phyloP scores from a whole-genome alignment of 225 moss, liverwort and hornwort genomes.

The Polytrichum commune region DNA sequence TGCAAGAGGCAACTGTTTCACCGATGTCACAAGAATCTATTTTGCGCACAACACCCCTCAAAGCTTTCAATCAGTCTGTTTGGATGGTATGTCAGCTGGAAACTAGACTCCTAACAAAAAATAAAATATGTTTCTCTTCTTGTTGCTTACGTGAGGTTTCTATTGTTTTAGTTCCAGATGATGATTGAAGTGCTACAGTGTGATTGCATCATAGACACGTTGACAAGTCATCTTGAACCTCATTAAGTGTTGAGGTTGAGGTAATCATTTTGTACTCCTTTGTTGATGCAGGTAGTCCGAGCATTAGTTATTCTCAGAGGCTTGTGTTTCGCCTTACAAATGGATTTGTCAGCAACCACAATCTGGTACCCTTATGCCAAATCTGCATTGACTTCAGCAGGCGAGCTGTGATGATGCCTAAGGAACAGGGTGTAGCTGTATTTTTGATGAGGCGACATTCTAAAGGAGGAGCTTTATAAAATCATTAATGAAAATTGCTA shows the following conservation, averaged over 20 bases:
- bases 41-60: conserved; percentile 77
- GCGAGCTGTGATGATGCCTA: conserved; percentile 19
- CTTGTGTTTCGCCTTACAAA: conserved; percentile 78
- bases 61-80: conserved; percentile 85
- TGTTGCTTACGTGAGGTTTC: not conserved
- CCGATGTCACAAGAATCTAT: conserved; percentile 95
- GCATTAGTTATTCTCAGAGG: conserved; percentile 92
- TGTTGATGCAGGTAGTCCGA: conserved; percentile 70
- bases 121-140: too few species aligned
- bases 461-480: too few species aligned
- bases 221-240: not conserved
- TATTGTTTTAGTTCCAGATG: not conserved
- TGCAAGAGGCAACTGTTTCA: conserved; percentile 93
- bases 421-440: too few species aligned
- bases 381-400: conserved; percentile 35
- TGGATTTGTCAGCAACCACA: conserved; percentile 82
- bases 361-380: conserved; percentile 83
- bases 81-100: conserved; percentile 71
- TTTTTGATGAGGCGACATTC: too few species aligned
- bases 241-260: too few species aligned
- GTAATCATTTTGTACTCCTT: too few species aligned
- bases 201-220: too few species aligned
- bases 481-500: too few species aligned
- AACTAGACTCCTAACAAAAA: too few species aligned
- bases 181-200: too few species aligned